Base-by-base conservation (phyloP, 805 yeast species). In the Saturnispora dispora region DNA sequence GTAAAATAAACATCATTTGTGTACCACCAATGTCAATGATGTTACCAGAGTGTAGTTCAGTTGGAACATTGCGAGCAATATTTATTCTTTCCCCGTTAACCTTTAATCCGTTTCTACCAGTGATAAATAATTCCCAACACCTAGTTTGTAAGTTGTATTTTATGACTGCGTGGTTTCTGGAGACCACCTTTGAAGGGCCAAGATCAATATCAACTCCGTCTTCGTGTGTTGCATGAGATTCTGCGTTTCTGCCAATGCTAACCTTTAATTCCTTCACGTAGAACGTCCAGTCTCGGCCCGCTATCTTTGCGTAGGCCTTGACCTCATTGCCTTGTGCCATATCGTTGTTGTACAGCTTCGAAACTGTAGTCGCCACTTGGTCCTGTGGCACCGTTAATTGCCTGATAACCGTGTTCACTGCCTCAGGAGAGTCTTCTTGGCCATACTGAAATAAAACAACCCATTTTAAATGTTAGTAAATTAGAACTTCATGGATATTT, bases 1-100 rank as follows among this genome's bases (percentile, higher is more conserved):
- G 99, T 57, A 93, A 72, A 37, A 93, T 93, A 64, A 93, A 93
- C 95, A 93, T 91, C 98, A 93, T 93, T 68, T 93, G 98, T 10
- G 96, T 89, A 5, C 97, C 97, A 17, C 98, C 98, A 45, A 93
- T 82, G 61, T 93, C 99, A 52, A 93, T 69, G 17, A 93, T 81
- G 41, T 91, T 86, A n/a, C 99, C 99, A 2, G 95, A 83, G 48
- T 77, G 76, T 51, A 93, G 74, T 11, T 82, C 76, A 13, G 83
- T 75, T 3, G 76, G 73, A 0, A 57, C 58, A 27, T 66, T 67
- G 28, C 66, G 62, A 39, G 71, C 64, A 41, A 75, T 66, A 43
- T 60, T 64, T n/a, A 66, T 54, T 58, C 79, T 71, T n/a, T 65
- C 68, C 30, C 88, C 86, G 69, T 93, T 96, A 25, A 93, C 81